These are phyloP conservation scores for Solanum bulbocastanum DNA, from an alignment of 257 asterid genomes.

Conservation along the genomic window DNA sequence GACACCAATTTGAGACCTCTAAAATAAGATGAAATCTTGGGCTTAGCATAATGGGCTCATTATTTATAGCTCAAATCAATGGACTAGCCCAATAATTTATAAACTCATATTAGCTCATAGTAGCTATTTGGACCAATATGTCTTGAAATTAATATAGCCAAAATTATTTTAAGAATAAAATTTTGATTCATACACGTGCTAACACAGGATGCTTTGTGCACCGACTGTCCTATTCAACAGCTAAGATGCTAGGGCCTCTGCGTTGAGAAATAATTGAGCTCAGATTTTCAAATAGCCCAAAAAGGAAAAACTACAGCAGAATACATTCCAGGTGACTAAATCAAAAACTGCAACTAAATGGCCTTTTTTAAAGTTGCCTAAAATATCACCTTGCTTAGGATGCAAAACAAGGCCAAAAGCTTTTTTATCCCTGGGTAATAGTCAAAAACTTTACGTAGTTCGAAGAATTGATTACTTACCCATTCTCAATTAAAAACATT, in stretches of 20 bases:
- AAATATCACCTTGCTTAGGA: background rate
- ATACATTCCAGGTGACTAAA: background rate
- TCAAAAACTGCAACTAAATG: background rate
- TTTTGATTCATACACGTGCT: background rate
- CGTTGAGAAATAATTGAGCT: background rate
- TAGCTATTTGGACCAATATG: background rate
- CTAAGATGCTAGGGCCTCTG: background rate
- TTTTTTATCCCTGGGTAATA: background rate
- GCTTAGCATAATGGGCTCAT: background rate
- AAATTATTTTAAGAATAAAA: background rate
- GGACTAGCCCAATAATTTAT: background rate
- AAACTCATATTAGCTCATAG: background rate
- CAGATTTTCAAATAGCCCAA: background rate
- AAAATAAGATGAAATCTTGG: background rate
- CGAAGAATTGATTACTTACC: background rate
- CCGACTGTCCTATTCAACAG: background rate
- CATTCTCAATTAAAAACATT: background rate
- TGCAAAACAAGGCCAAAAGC: background rate
- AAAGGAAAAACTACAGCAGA: background rate
- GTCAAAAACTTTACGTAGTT: background rate
- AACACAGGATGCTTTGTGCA: background rate
- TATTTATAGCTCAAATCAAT: background rate
- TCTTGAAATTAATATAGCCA: background rate
- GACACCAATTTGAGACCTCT: background rate
- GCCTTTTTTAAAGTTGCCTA: background rate